Base-by-base conservation (phyloP, 345 rosid species). In the Heritiera littoralis region DNA sequence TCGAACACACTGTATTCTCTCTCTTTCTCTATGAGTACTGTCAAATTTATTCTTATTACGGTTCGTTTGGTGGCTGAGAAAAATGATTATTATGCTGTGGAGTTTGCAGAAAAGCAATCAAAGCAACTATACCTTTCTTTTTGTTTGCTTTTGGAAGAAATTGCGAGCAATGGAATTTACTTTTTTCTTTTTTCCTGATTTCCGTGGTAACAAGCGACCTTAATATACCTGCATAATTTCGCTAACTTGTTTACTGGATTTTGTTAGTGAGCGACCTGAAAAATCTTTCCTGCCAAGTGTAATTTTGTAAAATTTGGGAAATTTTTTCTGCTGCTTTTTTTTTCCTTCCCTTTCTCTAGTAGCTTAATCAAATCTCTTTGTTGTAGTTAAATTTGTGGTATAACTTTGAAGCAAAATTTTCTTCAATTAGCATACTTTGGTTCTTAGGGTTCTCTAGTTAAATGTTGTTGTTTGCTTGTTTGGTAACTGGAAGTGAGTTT, bases 1-100 rank as follows among this genome's bases (percentile, higher is more conserved):
- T 86, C 66, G 97, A 95, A 69, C 86, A 91, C 92, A 88, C 88
- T 51, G 99, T 91, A 91, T 49, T 58, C 72, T 80, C 80, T 83
- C 75, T 73, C 76, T 58, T 75, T 78, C 78, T 64, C 81, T 46
- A 2, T 74, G 13, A 18, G 13, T 75, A 5, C 1, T 61, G 28
- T 41, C 40, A 0, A n/a, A 5, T 17, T 60, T 28, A 13, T 51
- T 77, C 15, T 55, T 11, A 41, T 49, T 52, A 17, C 32, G 15
- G 17, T 70, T 71, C 4, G 6, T 70, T 51, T 46, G 43, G 68
- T 8, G 35, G 58, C n/a, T 49, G 9, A 77, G 48, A 7, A 77
- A 38, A 15, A 23, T 17, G 20, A 14, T 67, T 8, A 6, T 9
- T 66, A 11, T 69, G 35, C 69, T 60, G 55, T 51, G 46, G 32